Conservation (phyloP, 2,329 filamentous ascomycete species). For the Dothistroma septosporum region DNA sequence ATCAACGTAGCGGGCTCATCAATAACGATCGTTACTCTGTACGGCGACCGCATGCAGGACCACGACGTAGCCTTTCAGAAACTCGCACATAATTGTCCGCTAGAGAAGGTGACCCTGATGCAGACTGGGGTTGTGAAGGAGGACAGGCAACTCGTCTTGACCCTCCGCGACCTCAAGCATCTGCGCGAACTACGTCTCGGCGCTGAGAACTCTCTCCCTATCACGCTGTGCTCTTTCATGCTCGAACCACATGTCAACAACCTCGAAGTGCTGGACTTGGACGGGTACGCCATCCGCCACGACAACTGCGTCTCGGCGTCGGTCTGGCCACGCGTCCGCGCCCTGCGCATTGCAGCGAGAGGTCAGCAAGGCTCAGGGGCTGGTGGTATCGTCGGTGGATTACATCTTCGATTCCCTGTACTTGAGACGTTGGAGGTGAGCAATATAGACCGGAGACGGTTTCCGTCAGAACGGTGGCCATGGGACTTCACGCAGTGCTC, state of each 20-base stretch:
- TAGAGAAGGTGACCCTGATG: not conserved
- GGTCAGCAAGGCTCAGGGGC: not conserved
- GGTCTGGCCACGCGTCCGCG: not conserved
- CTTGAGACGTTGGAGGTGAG: not conserved
- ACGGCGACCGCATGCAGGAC: not conserved
- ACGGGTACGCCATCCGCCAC: not conserved
- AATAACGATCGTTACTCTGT: not conserved
- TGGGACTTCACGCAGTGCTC: not conserved
- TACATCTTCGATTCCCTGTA: not conserved
- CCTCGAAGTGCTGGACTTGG: not conserved
- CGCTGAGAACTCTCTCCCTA: not conserved
- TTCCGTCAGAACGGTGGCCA: not conserved
- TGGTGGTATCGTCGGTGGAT: not conserved
- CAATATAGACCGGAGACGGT: not conserved
- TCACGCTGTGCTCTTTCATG: not conserved
- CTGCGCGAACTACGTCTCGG: not conserved
- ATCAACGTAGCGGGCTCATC: not conserved
- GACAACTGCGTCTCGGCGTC: not conserved
- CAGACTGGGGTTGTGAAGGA: not conserved
- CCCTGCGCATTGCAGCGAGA: not conserved
- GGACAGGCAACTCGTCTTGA: not conserved
- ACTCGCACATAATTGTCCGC: not conserved
- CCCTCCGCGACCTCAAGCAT: not conserved
- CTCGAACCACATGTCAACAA: not conserved
- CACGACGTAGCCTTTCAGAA: not conserved